Evolutionary conservation across 2,329 filamentous ascomycete genomes (phyloP), one percentile per base, ranked within the genome.

Genomic region (Trichoderma koningiopsis): DNA sequence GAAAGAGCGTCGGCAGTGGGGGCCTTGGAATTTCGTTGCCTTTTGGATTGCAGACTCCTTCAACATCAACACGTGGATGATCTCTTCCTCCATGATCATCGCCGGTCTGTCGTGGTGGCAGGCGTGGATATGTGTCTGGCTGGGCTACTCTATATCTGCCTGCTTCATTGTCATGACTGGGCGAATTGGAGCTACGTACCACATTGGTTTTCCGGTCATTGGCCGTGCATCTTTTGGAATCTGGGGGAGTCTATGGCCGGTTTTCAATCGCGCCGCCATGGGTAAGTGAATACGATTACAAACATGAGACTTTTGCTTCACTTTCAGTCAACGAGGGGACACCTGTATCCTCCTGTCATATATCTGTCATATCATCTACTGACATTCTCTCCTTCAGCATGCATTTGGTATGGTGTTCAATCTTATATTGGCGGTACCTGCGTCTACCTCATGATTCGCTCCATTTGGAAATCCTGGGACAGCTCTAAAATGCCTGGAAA

Each of bases 41-140:
- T 96, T 96, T 77, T 95, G 92, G 92, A 87, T 96, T 75, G 91
- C 92, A 35, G 92, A 95, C 80, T 91, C 89, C 0, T 93, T 94
- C 82, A 95, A 95, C 79, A 93, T 96, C 77, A 96, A 95, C 80
- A 96, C 93, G 1, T 96, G 93, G 94, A 97, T 96, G 92, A 96
- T 96, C 72, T 91, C 92, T 0, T 93, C 91, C 1, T 89, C 91
- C 47, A 94, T 93, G 87, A 92, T 96, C 40, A 87, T 91, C 1
- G 84, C 82, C 59, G 92, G 93, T 14, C 84, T 96, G 27, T 92
- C 92, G 8, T 97, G 93, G 93, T 97, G 93, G 93, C 93, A 97
- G 81, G 91, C 92, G 16, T 93, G 91, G 90, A 81, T 93, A n/a
- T 94, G 92, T 76, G 92, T 97, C 55, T 95, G 93, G 90, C 81